Base-by-base conservation (phyloP, 192 early-diverging fungal genomes). In the Geosiphon pyriformis region DNA sequence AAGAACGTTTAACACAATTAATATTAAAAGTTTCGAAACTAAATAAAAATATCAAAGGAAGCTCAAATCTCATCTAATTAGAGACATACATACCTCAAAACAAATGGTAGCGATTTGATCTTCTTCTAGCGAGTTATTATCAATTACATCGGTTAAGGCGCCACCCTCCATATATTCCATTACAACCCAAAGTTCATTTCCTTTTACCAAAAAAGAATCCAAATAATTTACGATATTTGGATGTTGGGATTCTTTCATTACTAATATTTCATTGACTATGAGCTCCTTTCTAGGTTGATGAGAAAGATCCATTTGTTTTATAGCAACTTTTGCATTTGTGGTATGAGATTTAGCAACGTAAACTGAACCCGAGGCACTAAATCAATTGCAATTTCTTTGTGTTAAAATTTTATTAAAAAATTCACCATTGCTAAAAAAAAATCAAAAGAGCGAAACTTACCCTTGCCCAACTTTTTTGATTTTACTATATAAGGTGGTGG, bases 91-190 rank as follows among this genome's bases (percentile, higher is more conserved):
- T 74, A 90, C 89, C 85, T 98, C 95, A 67, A 87, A 81, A 61
- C 94, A 94, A 35, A 98, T 90, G 50, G 89, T 85, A 18, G 96
- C 94, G 62, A 98, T 97, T 74, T 98, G 96, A 25, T 78, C 83
- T 78, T 98, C 94, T n/a, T 84, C 87, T 85, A 98, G 78, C 59
- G 83, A 83, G 75, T 88, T 94, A 81, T 96, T 95, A 74, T 91
- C 92, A 75, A 98, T 97, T 26, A 97, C 90, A 72, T 98, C 95
- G 26, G 94, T 98, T 75, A 98, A 80, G 18, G 95, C 85, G 53
- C 96, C 96, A 53, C 94, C 96, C 75, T 98, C 96, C 95, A 98
- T 98, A 76, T 90, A 93, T 79, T 98, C 96, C 92, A 98, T 94
- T 29, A 98, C 87, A 17, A 98, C 92, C 96, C 96, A 98, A 65